Percentiles rank a stretch among this genome's conserved stretches.
Conservation (phyloP, 768 basidiomycete genomes). For the Serendipita vermifera region DNA sequence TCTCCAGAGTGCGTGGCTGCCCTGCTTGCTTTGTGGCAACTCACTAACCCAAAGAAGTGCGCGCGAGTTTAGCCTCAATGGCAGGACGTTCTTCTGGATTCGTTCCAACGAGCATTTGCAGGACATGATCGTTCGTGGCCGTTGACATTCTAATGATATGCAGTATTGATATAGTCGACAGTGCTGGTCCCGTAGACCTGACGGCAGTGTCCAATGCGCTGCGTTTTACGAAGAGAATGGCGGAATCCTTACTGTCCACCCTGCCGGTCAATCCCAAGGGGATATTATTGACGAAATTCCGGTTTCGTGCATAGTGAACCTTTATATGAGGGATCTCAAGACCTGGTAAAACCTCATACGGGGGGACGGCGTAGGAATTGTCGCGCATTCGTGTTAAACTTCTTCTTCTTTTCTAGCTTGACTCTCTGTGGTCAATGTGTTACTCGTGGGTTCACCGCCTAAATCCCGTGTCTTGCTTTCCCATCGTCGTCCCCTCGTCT, state of each 20-base stretch:
- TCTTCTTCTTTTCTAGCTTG: no score
- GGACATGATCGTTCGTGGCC: constrained; percentile 5
- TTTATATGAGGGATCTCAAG: constrained; percentile 2
- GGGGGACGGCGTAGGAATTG: no score
- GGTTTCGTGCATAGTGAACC: constrained; percentile 1
- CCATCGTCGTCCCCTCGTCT: not conserved
- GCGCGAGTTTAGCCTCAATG: constrained; percentile 5
- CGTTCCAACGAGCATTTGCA: constrained; percentile 4
- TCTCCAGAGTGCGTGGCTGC: not conserved
- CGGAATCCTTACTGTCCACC: constrained; percentile 5
- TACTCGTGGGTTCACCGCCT: not conserved
- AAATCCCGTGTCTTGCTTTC: not conserved
- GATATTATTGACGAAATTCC: constrained; percentile 9
- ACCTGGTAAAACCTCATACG: no score
- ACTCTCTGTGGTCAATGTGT: no score
- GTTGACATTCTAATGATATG: no score
- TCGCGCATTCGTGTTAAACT: no score
- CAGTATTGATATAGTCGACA: no score
- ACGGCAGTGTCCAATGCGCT: constrained; percentile 1
- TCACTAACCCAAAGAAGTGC: not conserved
- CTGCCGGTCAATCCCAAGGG: not conserved
- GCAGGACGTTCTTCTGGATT: constrained; percentile 7
- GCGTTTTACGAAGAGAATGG: constrained; percentile 5
- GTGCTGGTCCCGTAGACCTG: not conserved
- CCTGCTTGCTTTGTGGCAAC: not conserved